phyloP scores from a whole-genome alignment of 345 rosid genomes.

The Mangifera indica region DNA sequence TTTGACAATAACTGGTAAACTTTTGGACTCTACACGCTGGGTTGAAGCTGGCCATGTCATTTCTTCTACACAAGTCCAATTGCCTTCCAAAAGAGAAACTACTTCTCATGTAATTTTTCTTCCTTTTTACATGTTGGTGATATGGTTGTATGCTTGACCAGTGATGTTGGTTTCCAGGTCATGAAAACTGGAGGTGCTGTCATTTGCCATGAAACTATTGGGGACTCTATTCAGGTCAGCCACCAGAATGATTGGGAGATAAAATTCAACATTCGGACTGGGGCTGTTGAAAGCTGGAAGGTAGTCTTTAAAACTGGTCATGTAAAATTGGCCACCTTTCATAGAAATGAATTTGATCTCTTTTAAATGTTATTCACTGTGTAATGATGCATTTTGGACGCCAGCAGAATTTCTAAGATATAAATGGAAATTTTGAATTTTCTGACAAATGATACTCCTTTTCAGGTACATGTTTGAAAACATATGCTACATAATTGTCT shows the following conservation, averaged over 20 bases:
- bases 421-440: neutral
- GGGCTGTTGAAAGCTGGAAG: constrained; percentile 83
- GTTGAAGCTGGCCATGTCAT: constrained; percentile 79
- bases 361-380: neutral
- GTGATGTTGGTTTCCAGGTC: constrained; percentile 42
- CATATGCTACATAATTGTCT: neutral
- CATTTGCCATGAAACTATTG: constrained; percentile 49
- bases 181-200: constrained; percentile 43
- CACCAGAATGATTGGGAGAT: constrained; percentile 70
- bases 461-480: neutral
- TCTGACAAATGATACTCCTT: neutral
- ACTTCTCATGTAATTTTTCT: constrained; percentile 57
- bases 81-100: constrained; percentile 58
- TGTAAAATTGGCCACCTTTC: constrained; percentile 7
- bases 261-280: constrained; percentile 50
- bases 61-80: constrained; percentile 72
- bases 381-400: neutral
- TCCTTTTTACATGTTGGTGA: neutral
- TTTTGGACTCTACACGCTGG: constrained; percentile 62
- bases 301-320: constrained; percentile 36
- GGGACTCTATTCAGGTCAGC: constrained; percentile 52
- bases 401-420: neutral
- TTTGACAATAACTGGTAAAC: constrained; percentile 60
- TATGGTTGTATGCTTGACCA: constrained; percentile 7
- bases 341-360: neutral